Percentiles rank a stretch among this genome's conserved stretches.
Conservation (phyloP, 208 protist species). For the Crithidia bombi region DNA sequence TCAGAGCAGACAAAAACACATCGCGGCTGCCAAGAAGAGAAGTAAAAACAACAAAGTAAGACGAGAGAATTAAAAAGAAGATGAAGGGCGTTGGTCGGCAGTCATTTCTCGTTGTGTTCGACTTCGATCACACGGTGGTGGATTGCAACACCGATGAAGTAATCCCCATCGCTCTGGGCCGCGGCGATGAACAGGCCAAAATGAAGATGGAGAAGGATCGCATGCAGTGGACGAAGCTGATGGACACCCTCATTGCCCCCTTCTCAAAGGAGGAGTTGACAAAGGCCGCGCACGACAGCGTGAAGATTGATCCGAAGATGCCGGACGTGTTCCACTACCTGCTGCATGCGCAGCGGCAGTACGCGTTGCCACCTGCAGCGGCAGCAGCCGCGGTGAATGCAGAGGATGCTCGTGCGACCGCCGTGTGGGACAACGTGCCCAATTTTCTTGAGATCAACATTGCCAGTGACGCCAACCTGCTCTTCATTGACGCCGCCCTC, state of each 20-base stretch:
- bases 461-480: slow-evolving; percentile 79
- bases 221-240: slow-evolving; percentile 83
- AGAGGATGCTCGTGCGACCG: slow-evolving; percentile 4
- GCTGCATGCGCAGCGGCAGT: slow-evolving; percentile 34
- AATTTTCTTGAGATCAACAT: slow-evolving; percentile 76
- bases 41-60: background rate
- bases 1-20: too few relatives aligned
- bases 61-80: background rate
- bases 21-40: too few relatives aligned
- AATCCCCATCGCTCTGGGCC: slow-evolving; percentile 63
- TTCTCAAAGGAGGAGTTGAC: slow-evolving; percentile 57
- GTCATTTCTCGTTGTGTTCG: slow-evolving; percentile 90
- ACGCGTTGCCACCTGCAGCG: slow-evolving; percentile 12
- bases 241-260: slow-evolving; percentile 73
- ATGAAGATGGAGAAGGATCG: slow-evolving; percentile 34
- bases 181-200: slow-evolving; percentile 32
- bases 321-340: slow-evolving; percentile 74
- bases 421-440: slow-evolving; percentile 24
- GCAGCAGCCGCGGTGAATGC: background rate
- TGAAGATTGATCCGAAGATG: slow-evolving; percentile 68
- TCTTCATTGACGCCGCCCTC: slow-evolving; percentile 81
- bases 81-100: slow-evolving; percentile 66
- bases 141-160: slow-evolving; percentile 89
- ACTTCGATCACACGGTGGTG: slow-evolving; percentile 90
- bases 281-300: slow-evolving; percentile 51